These are phyloP conservation scores for Musa acuminata DNA, from an alignment of 176 grass and related monocot genomes.

Conservation along the genomic window DNA sequence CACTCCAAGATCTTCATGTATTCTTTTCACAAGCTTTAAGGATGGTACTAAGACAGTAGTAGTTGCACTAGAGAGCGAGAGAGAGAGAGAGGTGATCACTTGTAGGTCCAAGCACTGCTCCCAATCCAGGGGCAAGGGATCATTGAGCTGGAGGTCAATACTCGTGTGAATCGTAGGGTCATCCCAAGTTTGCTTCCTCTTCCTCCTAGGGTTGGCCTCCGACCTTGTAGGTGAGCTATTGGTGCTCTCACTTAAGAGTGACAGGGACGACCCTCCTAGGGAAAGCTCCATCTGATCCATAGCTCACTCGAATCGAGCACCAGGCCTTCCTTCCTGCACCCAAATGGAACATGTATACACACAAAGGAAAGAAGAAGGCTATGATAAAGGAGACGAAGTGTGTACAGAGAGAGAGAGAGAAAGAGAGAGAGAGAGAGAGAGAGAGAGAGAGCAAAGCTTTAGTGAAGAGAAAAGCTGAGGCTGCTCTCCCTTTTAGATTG, in stretches of 20 bases:
- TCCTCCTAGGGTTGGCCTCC: conserved; percentile 23
- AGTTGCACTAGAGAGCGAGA: not conserved
- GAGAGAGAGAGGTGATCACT: conserved; percentile 16
- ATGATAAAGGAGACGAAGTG: not conserved
- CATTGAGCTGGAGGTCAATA: conserved; percentile 69
- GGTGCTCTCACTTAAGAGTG: too few relatives aligned
- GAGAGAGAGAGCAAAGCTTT: not conserved
- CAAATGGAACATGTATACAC: too few relatives aligned
- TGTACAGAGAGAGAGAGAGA: too few relatives aligned
- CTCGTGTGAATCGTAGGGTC: conserved; percentile 25
- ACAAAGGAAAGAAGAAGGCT: not conserved
- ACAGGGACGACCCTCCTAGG: conserved; percentile 11
- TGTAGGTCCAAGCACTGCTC: conserved; percentile 89
- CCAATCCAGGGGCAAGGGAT: conserved; percentile 81
- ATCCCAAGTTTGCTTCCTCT: conserved; percentile 46
- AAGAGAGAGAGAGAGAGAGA: too few relatives aligned
- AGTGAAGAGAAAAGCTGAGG: too few relatives aligned
- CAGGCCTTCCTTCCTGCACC: conserved; percentile 28
- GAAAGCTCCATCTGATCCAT: conserved; percentile 55
- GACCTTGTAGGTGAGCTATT: too few relatives aligned
- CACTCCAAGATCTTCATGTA: too few relatives aligned
- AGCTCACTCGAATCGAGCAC: conserved; percentile 19
- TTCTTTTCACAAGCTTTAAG: too few relatives aligned
- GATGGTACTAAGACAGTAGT: not conserved
- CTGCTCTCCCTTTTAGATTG: conserved; percentile 11